Base-by-base conservation (phyloP, 164 flowering plant genomes). In the Kingdonia uniflora region DNA sequence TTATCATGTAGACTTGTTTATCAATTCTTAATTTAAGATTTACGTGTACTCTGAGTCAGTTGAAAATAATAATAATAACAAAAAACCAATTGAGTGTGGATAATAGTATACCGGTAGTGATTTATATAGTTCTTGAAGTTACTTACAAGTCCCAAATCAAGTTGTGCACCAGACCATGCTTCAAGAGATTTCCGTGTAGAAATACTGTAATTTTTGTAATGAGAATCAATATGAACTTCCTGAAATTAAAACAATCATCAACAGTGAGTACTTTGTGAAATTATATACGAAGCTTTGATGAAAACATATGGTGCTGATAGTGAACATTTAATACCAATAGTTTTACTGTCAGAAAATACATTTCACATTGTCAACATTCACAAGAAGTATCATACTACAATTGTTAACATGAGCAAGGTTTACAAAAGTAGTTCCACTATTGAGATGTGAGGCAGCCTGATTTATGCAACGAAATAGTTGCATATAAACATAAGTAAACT, bases 71-170 rank as follows among this genome's bases (percentile, higher is more conserved):
- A 37, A 37, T 41, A 41, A 41, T 16, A 14, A 41, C 15, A 41
- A 16, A 41, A 41, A 41, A 41, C n/a, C 11, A 41, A 41, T 14
- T 14, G 11, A 41, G 17, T 14, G n/a, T 14, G 44, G 40, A 37
- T n/a, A 37, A 37, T 37, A 37, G 7, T 37, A 37, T 0, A 37
- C 11, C 40, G 13, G 13, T 13, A 13, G 40, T n/a, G n/a, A n/a
- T n/a, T n/a, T n/a, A n/a, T n/a, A n/a, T n/a, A 44, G 24, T 7
- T 11, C 19, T 20, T 11, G 26, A 52, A 59, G 41, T 51, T 62
- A 74, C 90, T 68, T 80, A 92, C 98, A 63, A 92, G 84, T 55
- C 80, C 84, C 78, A 82, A 59, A 73, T 92, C 98, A 71, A 87
- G 69, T 71, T 82, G 78, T 68, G 76, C 60, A 59, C 77, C 84